These are phyloP conservation scores for Boeremia exigua DNA, from an alignment of 2,329 filamentous ascomycete genomes.

Conservation along the genomic window DNA sequence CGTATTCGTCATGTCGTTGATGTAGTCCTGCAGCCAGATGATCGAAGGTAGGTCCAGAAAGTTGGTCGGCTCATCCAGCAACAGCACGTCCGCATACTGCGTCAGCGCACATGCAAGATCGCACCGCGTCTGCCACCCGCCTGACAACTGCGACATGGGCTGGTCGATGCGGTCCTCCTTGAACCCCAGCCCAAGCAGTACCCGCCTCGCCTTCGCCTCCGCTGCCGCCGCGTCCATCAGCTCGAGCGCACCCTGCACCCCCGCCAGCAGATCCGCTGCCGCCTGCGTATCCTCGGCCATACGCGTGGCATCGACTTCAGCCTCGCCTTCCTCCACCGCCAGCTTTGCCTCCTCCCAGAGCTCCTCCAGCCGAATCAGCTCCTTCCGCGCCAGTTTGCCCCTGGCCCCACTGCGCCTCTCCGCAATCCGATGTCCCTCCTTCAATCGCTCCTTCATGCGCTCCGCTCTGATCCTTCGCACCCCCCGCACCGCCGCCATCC, in stretches of 20 bases:
- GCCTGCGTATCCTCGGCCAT: constrained; percentile 71
- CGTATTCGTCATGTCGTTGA: constrained; percentile 62
- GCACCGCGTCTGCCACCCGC: constrained; percentile 60
- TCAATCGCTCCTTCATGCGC: constrained; percentile 67
- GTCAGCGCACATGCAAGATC: constrained; percentile 63
- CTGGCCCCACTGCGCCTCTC: constrained; percentile 75
- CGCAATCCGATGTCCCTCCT: constrained; percentile 75
- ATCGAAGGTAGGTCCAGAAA: constrained; percentile 84
- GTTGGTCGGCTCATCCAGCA: constrained; percentile 88
- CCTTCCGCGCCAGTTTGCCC: constrained; percentile 77
- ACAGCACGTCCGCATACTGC: constrained; percentile 76
- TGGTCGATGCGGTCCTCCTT: constrained; percentile 65
- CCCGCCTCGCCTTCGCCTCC: constrained; percentile 68
- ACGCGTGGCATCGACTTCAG: constrained; percentile 62
- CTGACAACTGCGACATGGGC: constrained; percentile 71
- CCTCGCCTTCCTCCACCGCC: constrained; percentile 58
- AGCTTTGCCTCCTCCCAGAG: constrained; percentile 64
- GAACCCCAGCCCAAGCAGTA: constrained; percentile 73
- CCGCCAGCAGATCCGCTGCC: constrained; percentile 71
- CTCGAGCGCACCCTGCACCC: constrained; percentile 72
- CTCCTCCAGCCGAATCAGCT: constrained; percentile 72
- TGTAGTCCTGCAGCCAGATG: constrained; percentile 80
- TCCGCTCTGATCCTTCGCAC: constrained; percentile 68
- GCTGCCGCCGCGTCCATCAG: constrained; percentile 64
- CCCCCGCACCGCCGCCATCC: constrained; percentile 64